Conservation (phyloP, 1,284 basidiomycete species). For the Microbotryum scabiosae region DNA sequence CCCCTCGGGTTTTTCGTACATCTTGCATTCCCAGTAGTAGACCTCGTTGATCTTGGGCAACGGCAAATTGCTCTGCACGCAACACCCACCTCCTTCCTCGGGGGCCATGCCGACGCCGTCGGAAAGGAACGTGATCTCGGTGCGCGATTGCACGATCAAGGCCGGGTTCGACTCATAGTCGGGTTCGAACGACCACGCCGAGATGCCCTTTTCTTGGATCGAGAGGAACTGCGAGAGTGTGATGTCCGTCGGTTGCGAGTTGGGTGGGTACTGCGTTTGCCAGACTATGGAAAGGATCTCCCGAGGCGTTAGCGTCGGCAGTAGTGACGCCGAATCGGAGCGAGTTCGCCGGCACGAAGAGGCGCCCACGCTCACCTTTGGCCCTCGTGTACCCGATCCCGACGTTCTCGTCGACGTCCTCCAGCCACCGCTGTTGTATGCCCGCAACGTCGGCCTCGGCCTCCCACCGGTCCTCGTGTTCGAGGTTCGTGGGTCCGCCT, state of each 20-base stretch:
- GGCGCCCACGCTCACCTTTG: slow-evolving; percentile 56
- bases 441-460: slow-evolving; percentile 61
- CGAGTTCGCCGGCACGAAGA: slow-evolving; percentile 24
- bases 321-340: background rate
- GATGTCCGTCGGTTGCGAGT: slow-evolving; percentile 88
- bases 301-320: background rate
- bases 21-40: slow-evolving; percentile 96
- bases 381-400: slow-evolving; percentile 70
- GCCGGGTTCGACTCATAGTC: slow-evolving; percentile 82
- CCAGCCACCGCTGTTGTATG: slow-evolving; percentile 87
- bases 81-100: slow-evolving; percentile 57
- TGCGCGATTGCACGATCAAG: slow-evolving; percentile 81
- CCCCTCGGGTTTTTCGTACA: slow-evolving; percentile 80
- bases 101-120: slow-evolving; percentile 68
- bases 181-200: slow-evolving; percentile 94
- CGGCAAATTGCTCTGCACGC: slow-evolving; percentile 87
- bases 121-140: slow-evolving; percentile 89
- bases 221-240: slow-evolving; percentile 93
- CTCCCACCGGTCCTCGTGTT: slow-evolving; percentile 67
- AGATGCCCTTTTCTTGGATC: slow-evolving; percentile 95
- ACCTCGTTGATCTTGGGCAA: slow-evolving; percentile 92
- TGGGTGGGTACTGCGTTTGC: slow-evolving; percentile 82
- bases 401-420: slow-evolving; percentile 61
- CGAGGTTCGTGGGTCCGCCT: slow-evolving; percentile 89
- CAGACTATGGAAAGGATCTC: slow-evolving; percentile 53